Percentiles rank a stretch among this genome's conserved stretches.
Conservation (phyloP, 805 yeast species). For the Ogataea paradorogensis region DNA sequence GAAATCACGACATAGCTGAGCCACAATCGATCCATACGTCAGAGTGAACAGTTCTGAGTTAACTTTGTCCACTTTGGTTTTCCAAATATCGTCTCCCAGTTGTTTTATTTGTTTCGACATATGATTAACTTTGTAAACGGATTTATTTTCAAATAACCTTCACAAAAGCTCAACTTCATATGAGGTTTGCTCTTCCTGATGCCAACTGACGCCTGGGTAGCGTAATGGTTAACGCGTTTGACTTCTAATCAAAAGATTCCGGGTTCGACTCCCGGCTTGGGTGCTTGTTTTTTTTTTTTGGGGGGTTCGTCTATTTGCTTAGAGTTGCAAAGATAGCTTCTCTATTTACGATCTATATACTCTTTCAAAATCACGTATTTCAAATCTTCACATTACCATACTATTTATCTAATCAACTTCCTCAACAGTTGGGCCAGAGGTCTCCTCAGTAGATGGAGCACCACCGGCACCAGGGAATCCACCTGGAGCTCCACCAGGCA, state of each 20-base stretch:
- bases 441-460: conserved; percentile 28
- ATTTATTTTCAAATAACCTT: not conserved
- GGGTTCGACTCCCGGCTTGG: conserved; percentile 59
- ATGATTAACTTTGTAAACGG: not conserved
- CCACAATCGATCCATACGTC: conserved; percentile 91
- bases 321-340: too few species aligned
- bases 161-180: not conserved
- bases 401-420: conserved; percentile 59
- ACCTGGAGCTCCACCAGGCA: conserved; percentile 53
- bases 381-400: conserved; percentile 5
- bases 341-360: too few species aligned
- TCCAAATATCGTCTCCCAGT: conserved; percentile 90
- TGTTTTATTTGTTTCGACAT: conserved; percentile 41
- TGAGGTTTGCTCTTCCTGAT: not conserved
- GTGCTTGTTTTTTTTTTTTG: conserved; percentile 14
- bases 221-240: conserved; percentile 69
- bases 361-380: not conserved
- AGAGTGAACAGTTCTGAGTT: conserved; percentile 92
- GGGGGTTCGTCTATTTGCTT: not conserved
- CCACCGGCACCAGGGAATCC: conserved; percentile 32
- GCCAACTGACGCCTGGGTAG: conserved; percentile 18
- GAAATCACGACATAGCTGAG: conserved; percentile 84
- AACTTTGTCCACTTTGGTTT: conserved; percentile 79
- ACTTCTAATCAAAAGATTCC: conserved; percentile 64
- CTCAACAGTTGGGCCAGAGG: conserved; percentile 72